A percentile compares a stretch with the other conserved stretches of the same genome.
Conservation (phyloP, 1,284 basidiomycete species). For the Leccinum fallax region DNA sequence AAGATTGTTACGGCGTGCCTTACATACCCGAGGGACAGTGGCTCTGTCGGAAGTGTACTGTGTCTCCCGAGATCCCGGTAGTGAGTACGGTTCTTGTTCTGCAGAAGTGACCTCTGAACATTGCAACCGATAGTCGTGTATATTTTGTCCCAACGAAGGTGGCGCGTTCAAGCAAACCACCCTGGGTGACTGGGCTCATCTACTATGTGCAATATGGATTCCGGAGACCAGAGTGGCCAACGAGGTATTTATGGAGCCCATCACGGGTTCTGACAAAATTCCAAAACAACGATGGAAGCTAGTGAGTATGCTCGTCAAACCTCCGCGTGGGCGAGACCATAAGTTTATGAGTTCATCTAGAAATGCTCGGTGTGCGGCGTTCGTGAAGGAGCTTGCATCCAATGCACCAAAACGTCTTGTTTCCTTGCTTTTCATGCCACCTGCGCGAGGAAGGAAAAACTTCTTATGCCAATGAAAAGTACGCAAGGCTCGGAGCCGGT, state of each 20-base stretch:
- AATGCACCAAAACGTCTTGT: slow-evolving; percentile 91
- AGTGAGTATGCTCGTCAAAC: slow-evolving; percentile 48
- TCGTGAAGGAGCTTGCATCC: slow-evolving; percentile 91
- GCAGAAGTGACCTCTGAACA: background rate
- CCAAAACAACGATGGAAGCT: slow-evolving; percentile 94
- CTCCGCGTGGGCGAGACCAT: slow-evolving; percentile 3
- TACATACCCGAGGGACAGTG: slow-evolving; percentile 99
- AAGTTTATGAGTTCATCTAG: slow-evolving; percentile 38
- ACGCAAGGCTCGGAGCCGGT: slow-evolving; percentile 72
- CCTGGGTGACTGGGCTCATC: slow-evolving; percentile 93
- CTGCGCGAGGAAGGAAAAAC: slow-evolving; percentile 85
- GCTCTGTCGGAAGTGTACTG: slow-evolving; percentile 98
- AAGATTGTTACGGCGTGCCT: slow-evolving; percentile 98
- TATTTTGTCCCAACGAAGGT: too few relatives aligned
- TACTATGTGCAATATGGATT: slow-evolving; percentile 97
- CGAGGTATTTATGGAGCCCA: slow-evolving; percentile 98
- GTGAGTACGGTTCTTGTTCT: slow-evolving; percentile 48
- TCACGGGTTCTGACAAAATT: slow-evolving; percentile 88
- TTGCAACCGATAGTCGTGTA: too few relatives aligned
- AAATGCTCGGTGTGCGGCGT: slow-evolving; percentile 88
- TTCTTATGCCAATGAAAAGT: slow-evolving; percentile 87
- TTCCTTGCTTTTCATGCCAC: slow-evolving; percentile 96
- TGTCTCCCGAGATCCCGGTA: slow-evolving; percentile 95
- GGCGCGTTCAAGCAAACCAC: background rate
- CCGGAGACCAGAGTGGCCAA: slow-evolving; percentile 95